Conservation (phyloP, 805 yeast species). For the Wickerhamiella vanderwaltii region DNA sequence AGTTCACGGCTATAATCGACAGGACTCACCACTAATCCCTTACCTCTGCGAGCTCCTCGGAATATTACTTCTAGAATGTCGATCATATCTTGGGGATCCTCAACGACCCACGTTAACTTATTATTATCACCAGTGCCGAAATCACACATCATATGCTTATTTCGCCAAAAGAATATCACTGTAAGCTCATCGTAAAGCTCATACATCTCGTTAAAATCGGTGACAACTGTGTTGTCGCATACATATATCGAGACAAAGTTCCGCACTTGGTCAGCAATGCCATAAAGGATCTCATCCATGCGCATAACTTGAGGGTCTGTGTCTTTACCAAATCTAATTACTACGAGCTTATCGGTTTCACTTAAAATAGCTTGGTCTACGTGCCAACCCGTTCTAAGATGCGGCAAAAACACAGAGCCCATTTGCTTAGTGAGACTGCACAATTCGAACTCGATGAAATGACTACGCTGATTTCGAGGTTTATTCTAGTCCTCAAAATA, state of each 20-base stretch:
- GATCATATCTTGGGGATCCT: slow-evolving; percentile 76
- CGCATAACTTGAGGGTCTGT: slow-evolving; percentile 64
- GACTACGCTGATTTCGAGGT: no score
- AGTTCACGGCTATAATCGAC: slow-evolving; percentile 27
- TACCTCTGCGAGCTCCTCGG: slow-evolving; percentile 85
- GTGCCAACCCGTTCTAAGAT: slow-evolving; percentile 82
- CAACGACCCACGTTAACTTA: slow-evolving; percentile 70
- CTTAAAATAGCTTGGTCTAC: slow-evolving; percentile 90
- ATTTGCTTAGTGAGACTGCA: slow-evolving; percentile 32
- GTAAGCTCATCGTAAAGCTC: slow-evolving; percentile 84
- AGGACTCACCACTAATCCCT: slow-evolving; percentile 82
- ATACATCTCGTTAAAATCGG: slow-evolving; percentile 84
- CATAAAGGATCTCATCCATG: slow-evolving; percentile 77
- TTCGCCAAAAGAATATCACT: slow-evolving; percentile 84
- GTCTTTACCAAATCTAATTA: slow-evolving; percentile 79
- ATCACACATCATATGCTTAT: slow-evolving; percentile 95
- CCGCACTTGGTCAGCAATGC: slow-evolving; percentile 68
- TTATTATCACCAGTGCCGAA: slow-evolving; percentile 97
- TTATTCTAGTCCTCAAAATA: no score
- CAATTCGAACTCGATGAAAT: no score
- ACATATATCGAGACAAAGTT: slow-evolving; percentile 82
- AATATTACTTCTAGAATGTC: slow-evolving; percentile 83
- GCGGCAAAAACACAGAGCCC: slow-evolving; percentile 78
- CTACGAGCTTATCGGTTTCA: slow-evolving; percentile 79
- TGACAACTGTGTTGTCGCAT: slow-evolving; percentile 80